phyloP scores from a whole-genome alignment of 495 filamentous ascomycete genomes.

The Penicillium herquei region DNA sequence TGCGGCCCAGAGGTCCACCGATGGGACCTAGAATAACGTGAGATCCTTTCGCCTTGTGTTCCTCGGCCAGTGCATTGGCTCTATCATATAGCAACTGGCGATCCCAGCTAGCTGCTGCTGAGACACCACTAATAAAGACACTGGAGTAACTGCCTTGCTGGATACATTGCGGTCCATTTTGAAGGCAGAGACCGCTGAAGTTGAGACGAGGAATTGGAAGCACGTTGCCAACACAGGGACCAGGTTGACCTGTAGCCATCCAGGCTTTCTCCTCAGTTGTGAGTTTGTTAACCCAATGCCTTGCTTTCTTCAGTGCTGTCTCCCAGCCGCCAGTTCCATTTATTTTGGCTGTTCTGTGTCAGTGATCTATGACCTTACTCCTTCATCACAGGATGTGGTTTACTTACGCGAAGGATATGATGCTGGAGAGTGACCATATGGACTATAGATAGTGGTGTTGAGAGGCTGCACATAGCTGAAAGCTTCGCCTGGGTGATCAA shows the following conservation, averaged over 20 bases:
- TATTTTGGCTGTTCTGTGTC: conserved; percentile 8
- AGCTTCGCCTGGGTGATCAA: not conserved
- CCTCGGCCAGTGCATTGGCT: conserved; percentile 60
- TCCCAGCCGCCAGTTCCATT: conserved; percentile 43
- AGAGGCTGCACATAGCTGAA: conserved; percentile 26
- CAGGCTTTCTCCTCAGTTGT: conserved; percentile 81
- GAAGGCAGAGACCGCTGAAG: conserved; percentile 52
- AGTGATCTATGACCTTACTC: not conserved
- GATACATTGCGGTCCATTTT: conserved; percentile 54
- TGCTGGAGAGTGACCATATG: conserved; percentile 24
- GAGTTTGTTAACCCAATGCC: conserved; percentile 67
- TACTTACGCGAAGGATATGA: conserved; percentile 25
- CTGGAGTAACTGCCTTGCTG: conserved; percentile 48
- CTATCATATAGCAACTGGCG: conserved; percentile 60
- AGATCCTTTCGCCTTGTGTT: conserved; percentile 55
- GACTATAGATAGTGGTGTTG: conserved; percentile 24
- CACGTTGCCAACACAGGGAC: conserved; percentile 74
- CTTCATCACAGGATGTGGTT: not conserved
- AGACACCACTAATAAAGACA: conserved; percentile 56
- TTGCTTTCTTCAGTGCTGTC: conserved; percentile 63
- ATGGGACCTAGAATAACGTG: conserved; percentile 52
- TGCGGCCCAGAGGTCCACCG: conserved; percentile 53
- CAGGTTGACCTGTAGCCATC: conserved; percentile 70
- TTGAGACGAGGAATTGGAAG: conserved; percentile 49
- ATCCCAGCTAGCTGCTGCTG: conserved; percentile 69